Base-by-base conservation (phyloP, 305 asterid genomes). In the Solanum hybrid region DNA sequence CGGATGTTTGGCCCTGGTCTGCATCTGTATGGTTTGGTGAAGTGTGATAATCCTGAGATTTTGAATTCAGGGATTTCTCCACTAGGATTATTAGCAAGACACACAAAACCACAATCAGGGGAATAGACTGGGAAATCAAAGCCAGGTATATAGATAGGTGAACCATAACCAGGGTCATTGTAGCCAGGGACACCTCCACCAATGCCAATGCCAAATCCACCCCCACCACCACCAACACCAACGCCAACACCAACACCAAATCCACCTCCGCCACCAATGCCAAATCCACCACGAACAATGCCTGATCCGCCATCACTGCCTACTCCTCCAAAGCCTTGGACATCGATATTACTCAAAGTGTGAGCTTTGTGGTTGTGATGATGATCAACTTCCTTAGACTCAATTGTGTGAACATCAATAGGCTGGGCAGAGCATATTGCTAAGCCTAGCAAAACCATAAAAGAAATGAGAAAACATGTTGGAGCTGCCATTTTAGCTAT, bases 401-500 rank as follows among this genome's bases (percentile, higher is more conserved):
- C n/a, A n/a, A n/a, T n/a, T n/a, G 24, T 27, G n/a, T 27, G 69
- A 40, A 9, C 35, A 4, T 19, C 22, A 81, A 17, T 1, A 45
- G 87, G 42, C 42, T 89, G 87, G 6, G 90, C 90, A n/a, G 89
- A 89, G 69, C 89, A 91, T 64, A 88, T 13, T 38, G 90, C 75
- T 35, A 92, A 85, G 77, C 87, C 6, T 72, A 91, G 12, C 15
- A 84, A 51, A 79, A 69, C 88, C 78, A 91, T 80, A 10, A 90
- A 86, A 26, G 29, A 75, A 26, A 89, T 32, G 82, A 32, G 32
- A 80, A 24, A 26, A 64, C 91, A 76, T 77, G 66, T 91, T 73
- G 88, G 88, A 72, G 84, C 71, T 19, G 56, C 86, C 94, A 91
- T 92, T 88, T 40, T 89, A 84, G 40, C 75, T 78, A 71, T 78